These are phyloP conservation scores for Botrytis paeoniae DNA, from an alignment of 2,329 filamentous ascomycete species.

Conservation along the genomic window DNA sequence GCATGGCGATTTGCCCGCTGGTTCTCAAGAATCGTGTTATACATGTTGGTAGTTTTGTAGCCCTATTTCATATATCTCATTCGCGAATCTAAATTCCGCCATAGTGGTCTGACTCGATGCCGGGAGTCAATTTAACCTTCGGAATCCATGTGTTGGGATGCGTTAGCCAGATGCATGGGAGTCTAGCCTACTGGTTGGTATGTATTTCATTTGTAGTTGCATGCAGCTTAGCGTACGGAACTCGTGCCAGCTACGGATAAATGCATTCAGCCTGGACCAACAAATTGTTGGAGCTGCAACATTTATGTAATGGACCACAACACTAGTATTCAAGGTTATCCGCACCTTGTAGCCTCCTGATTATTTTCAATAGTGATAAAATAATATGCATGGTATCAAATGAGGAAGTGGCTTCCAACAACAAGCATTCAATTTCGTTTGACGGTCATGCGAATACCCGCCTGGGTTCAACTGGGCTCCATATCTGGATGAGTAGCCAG, in stretches of 20 bases:
- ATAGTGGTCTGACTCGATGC: slow-evolving; percentile 16
- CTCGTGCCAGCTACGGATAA: slow-evolving; percentile 10
- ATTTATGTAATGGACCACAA: slow-evolving; percentile 11
- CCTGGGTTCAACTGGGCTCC: neutral
- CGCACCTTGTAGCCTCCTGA: neutral
- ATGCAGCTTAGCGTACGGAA: slow-evolving; percentile 12
- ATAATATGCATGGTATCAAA: neutral
- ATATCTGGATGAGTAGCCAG: neutral
- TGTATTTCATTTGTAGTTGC: neutral
- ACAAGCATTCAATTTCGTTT: neutral
- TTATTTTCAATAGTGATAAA: neutral
- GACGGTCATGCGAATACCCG: slow-evolving; percentile 3
- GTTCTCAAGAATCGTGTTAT: neutral
- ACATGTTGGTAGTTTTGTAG: neutral
- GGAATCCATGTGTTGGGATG: slow-evolving; percentile 6
- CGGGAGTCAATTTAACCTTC: slow-evolving; percentile 2
- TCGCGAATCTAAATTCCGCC: slow-evolving; percentile 17
- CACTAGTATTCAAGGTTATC: neutral
- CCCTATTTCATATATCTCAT: neutral
- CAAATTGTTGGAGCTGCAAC: slow-evolving; percentile 8
- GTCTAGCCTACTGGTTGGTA: slow-evolving; percentile 11
- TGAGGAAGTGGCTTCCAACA: neutral
- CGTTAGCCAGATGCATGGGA: slow-evolving; percentile 11
- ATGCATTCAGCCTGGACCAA: slow-evolving; percentile 10
- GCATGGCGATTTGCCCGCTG: neutral